Conservation (phyloP, 768 basidiomycete species). For the Panaeolus papilionaceus region DNA sequence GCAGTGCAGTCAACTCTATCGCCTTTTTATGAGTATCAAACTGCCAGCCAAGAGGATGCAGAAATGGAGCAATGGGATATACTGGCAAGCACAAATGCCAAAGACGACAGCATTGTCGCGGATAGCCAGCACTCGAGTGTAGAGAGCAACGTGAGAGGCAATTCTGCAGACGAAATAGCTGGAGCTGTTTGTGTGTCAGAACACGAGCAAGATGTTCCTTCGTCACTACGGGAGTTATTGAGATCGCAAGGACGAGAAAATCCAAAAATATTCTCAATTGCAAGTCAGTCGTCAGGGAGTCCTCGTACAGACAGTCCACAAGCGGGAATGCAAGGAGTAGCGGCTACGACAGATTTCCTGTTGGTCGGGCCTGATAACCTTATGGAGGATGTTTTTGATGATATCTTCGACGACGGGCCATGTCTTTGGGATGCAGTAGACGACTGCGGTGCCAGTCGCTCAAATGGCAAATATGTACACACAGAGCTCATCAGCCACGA, state of each 20-base stretch:
- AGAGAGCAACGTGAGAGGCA: not conserved
- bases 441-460: not conserved
- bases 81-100: not conserved
- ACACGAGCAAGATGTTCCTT: not conserved
- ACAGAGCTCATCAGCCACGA: too few relatives aligned
- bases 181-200: too few relatives aligned
- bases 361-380: too few relatives aligned
- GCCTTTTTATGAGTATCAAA: not conserved
- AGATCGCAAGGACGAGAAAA: not conserved
- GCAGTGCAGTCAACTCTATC: not conserved
- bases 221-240: not conserved
- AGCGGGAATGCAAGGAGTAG: not conserved
- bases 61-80: slow-evolving; percentile 2
- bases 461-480: not conserved
- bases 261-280: too few relatives aligned
- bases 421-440: not conserved
- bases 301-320: too few relatives aligned
- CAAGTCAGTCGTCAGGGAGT: too few relatives aligned
- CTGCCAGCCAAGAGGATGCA: slow-evolving; percentile 2
- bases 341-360: not conserved
- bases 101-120: not conserved
- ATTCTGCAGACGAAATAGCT: not conserved
- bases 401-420: not conserved
- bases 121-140: not conserved
- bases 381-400: not conserved